These are phyloP conservation scores for Mallotus repandus DNA, from an alignment of 441 rosid genomes.

Conservation along the genomic window DNA sequence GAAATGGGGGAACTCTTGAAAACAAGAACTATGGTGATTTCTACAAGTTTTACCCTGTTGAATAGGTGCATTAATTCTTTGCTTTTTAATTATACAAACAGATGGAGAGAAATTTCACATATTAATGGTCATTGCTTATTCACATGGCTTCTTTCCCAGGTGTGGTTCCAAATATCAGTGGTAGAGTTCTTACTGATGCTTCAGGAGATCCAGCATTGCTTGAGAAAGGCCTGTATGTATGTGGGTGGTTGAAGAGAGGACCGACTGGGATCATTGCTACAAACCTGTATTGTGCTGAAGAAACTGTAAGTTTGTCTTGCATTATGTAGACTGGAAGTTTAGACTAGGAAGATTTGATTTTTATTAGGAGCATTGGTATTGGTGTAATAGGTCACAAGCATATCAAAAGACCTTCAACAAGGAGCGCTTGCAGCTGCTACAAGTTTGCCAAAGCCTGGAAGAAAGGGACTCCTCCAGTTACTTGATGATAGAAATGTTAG, in stretches of 20 bases:
- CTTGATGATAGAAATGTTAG: conserved; percentile 46
- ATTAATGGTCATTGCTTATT: conserved; percentile 5
- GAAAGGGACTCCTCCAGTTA: conserved; percentile 63
- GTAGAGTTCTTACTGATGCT: conserved; percentile 58
- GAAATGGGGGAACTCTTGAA: neutral
- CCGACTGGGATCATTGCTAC: conserved; percentile 89
- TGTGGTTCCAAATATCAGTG: conserved; percentile 60
- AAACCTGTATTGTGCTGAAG: conserved; percentile 85
- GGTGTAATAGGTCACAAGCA: conserved; percentile 61
- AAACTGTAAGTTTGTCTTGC: conserved; percentile 55
- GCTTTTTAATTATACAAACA: neutral
- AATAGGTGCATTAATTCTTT: neutral
- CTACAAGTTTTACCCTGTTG: neutral
- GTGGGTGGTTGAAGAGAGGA: conserved; percentile 97
- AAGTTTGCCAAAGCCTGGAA: conserved; percentile 47
- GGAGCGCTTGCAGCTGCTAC: conserved; percentile 35
- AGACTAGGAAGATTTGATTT: neutral
- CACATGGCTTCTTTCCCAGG: conserved; percentile 42
- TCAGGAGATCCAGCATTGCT: conserved; percentile 38
- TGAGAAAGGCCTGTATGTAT: conserved; percentile 77
- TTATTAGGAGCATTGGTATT: conserved; percentile 9
- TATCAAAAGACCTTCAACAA: conserved; percentile 58
- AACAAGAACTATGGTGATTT: neutral
- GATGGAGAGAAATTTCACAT: neutral
- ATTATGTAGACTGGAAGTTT: neutral